phyloP scores from a whole-genome alignment of 2,329 filamentous ascomycete species.

The Aspergillaceae sp. region DNA sequence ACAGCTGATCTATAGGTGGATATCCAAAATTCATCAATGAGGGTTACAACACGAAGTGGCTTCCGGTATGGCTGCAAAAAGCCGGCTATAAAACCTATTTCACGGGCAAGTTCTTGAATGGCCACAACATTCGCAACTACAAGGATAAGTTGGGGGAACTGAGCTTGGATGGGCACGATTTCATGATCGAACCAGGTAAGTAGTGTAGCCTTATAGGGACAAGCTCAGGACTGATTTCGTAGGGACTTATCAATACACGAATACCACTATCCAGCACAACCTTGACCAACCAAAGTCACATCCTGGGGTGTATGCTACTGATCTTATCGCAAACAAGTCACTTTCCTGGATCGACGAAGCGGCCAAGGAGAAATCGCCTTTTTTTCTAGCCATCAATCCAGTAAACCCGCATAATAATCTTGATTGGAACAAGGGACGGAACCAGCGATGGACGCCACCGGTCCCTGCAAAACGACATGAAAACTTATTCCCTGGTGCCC shows the following conservation, averaged over 20 bases:
- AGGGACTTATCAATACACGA: constrained; percentile 55
- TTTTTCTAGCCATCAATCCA: constrained; percentile 57
- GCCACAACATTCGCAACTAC: constrained; percentile 43
- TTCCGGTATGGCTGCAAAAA: constrained; percentile 45
- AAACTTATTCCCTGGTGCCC: too few species aligned
- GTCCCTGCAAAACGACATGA: too few species aligned
- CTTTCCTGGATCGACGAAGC: constrained; percentile 52
- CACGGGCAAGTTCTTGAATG: constrained; percentile 49
- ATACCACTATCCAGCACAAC: constrained; percentile 53
- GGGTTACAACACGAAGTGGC: constrained; percentile 43
- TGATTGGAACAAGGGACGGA: constrained; percentile 11
- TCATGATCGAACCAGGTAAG: constrained; percentile 27
- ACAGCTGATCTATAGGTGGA: constrained; percentile 15
- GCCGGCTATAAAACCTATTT: constrained; percentile 48
- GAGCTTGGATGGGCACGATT: constrained; percentile 28
- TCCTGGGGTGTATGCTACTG: constrained; percentile 45
- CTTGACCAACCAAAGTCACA: constrained; percentile 45
- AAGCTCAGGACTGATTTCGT: too few species aligned
- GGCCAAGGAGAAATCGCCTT: constrained; percentile 44
- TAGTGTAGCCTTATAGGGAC: too few species aligned
- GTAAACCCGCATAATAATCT: constrained; percentile 55
- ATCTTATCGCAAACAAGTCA: constrained; percentile 51
- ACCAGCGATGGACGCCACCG: too few species aligned
- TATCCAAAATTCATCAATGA: constrained; percentile 46
- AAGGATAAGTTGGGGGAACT: constrained; percentile 13